phyloP scores from a whole-genome alignment of 2,329 filamentous ascomycete species.

The Colletotrichum melonis region DNA sequence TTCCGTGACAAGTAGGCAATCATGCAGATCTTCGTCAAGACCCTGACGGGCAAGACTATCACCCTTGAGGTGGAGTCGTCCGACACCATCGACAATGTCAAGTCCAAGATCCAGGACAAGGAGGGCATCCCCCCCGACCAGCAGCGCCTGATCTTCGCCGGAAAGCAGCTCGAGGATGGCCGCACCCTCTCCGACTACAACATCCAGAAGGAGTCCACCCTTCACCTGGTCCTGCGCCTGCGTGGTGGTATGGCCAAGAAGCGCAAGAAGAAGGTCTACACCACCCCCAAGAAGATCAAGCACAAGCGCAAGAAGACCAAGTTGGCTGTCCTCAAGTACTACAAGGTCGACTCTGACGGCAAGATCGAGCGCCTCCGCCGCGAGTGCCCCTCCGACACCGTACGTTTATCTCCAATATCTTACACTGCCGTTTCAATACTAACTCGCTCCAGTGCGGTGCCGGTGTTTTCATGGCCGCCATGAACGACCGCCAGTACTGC shows the following conservation, averaged over 20 bases:
- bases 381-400: constrained; percentile 93
- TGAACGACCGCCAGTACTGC: constrained; percentile 99
- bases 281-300: constrained; percentile 99
- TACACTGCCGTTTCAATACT: constrained; percentile 40
- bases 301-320: constrained; percentile 99
- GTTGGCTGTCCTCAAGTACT: constrained; percentile 99
- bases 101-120: constrained; percentile 99
- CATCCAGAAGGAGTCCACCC: constrained; percentile 99
- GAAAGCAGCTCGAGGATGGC: constrained; percentile 99
- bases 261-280: constrained; percentile 99
- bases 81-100: constrained; percentile 99
- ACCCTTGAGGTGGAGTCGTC: constrained; percentile 99
- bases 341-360: constrained; percentile 99
- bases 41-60: constrained; percentile 99
- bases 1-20: constrained; percentile 63
- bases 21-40: constrained; percentile 84
- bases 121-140: constrained; percentile 99
- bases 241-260: constrained; percentile 97
- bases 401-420: constrained; percentile 59
- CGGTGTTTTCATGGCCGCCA: constrained; percentile 99
- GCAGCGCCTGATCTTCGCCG: constrained; percentile 99
- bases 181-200: constrained; percentile 99
- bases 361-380: constrained; percentile 99
- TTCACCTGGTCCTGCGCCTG: constrained; percentile 97
- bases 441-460: constrained; percentile 83